Conservation (phyloP, 805 yeast genomes). For the Metschnikowia gruessii region DNA sequence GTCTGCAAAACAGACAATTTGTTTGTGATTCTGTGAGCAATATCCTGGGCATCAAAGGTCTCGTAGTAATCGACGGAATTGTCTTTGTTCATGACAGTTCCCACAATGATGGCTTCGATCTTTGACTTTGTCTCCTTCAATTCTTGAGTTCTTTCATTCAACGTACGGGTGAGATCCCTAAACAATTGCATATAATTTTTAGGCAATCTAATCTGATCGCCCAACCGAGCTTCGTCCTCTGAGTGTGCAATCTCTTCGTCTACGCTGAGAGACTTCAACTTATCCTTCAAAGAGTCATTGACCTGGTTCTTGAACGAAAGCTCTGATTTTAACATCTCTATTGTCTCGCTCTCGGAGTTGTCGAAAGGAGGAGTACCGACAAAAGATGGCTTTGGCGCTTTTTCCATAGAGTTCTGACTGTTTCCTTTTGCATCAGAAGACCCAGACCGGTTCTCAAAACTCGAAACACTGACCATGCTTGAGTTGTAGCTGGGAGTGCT, state of each 20-base stretch:
- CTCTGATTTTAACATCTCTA: slow-evolving; percentile 46
- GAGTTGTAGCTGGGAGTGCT: slow-evolving; percentile 35
- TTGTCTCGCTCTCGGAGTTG: slow-evolving; percentile 7
- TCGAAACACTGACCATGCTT: slow-evolving; percentile 6
- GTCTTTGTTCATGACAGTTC: slow-evolving; percentile 24
- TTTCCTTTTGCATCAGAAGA: slow-evolving; percentile 13
- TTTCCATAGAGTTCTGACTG: slow-evolving; percentile 3
- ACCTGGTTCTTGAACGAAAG: slow-evolving; percentile 53
- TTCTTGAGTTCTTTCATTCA: slow-evolving; percentile 46
- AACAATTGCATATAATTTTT: slow-evolving; percentile 45
- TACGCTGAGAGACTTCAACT: slow-evolving; percentile 23
- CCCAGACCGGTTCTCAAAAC: slow-evolving; percentile 10
- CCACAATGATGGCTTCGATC: slow-evolving; percentile 55
- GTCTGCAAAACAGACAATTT: slow-evolving; percentile 57
- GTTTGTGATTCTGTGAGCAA: slow-evolving; percentile 67
- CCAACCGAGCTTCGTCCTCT: slow-evolving; percentile 6
- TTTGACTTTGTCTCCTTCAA: slow-evolving; percentile 58
- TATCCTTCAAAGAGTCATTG: slow-evolving; percentile 35
- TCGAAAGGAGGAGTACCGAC: slow-evolving; percentile 3
- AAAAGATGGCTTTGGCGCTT: slow-evolving; percentile 2
- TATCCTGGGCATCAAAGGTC: slow-evolving; percentile 68
- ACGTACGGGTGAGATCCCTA: slow-evolving; percentile 44
- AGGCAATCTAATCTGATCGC: slow-evolving; percentile 36
- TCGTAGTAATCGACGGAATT: slow-evolving; percentile 47
- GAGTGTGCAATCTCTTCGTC: slow-evolving; percentile 7